A percentile compares a stretch with the other conserved stretches of the same genome.
phyloP scores from a whole-genome alignment of 1,139 yeast species.

The Nakaseomyces uthaithaninus region DNA sequence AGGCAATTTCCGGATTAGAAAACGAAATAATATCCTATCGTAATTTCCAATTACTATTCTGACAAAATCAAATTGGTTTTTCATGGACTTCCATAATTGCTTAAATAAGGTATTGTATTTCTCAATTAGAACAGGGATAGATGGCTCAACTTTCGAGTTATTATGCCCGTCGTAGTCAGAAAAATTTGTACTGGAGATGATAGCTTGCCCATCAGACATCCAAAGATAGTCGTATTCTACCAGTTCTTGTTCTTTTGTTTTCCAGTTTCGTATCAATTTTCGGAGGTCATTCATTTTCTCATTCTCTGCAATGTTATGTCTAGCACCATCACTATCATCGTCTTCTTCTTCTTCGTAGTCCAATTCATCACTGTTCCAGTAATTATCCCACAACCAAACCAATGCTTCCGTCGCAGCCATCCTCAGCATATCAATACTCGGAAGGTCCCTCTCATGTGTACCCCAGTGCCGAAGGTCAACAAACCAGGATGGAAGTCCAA shows the following conservation, averaged over 20 bases:
- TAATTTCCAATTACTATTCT: slow-evolving; percentile 13
- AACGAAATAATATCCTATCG: slow-evolving; percentile 14
- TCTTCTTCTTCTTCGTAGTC: slow-evolving; percentile 27
- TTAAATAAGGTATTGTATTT: slow-evolving; percentile 15
- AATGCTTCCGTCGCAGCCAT: slow-evolving; percentile 52
- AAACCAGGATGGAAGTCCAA: slow-evolving; percentile 69
- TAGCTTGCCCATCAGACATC: slow-evolving; percentile 12
- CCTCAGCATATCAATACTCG: slow-evolving; percentile 60
- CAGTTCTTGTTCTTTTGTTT: slow-evolving; percentile 27
- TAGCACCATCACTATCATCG: slow-evolving; percentile 28
- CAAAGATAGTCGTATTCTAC: slow-evolving; percentile 29
- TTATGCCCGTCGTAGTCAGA: slow-evolving; percentile 8
- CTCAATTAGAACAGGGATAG: slow-evolving; percentile 10
- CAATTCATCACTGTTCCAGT: slow-evolving; percentile 48
- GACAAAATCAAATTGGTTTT: slow-evolving; percentile 13
- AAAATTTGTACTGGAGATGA: slow-evolving; percentile 23
- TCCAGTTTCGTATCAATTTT: slow-evolving; percentile 13
- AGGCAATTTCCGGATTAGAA: slow-evolving; percentile 15
- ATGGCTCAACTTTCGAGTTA: too few species aligned
- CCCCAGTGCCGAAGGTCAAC: slow-evolving; percentile 89
- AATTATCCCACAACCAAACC: slow-evolving; percentile 65
- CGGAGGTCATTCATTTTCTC: slow-evolving; percentile 6
- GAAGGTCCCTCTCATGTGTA: slow-evolving; percentile 74
- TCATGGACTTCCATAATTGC: slow-evolving; percentile 19
- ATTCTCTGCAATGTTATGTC: slow-evolving; percentile 17